phyloP scores from a whole-genome alignment of 2,329 filamentous ascomycete species.

The Fusarium abutilonis region DNA sequence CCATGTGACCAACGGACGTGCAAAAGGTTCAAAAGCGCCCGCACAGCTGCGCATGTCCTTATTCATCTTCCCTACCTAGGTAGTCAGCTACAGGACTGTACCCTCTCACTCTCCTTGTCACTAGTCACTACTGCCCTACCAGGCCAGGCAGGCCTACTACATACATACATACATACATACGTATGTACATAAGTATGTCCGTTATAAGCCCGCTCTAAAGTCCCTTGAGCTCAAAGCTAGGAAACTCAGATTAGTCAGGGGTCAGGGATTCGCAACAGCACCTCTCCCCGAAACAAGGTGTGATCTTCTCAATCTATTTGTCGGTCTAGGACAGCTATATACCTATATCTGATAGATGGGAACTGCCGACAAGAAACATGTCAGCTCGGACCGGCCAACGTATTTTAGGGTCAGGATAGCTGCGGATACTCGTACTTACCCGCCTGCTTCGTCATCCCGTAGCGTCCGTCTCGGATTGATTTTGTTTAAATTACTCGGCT shows the following conservation, averaged over 20 bases:
- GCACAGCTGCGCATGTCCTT: constrained; percentile 29
- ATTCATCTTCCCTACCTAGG: constrained; percentile 12
- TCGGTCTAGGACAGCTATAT: constrained; percentile 1
- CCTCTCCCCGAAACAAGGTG: neutral
- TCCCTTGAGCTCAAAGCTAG: neutral
- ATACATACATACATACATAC: too few species aligned
- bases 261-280: neutral
- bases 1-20: constrained; percentile 17
- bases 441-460: too few species aligned
- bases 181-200: neutral
- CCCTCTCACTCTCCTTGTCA: too few species aligned
- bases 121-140: neutral
- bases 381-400: too few species aligned
- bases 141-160: neutral
- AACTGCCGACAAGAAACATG: too few species aligned
- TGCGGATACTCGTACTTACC: too few species aligned
- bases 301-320: constrained; percentile 1
- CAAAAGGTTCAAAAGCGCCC: constrained; percentile 17
- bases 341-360: too few species aligned
- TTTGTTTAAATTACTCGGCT: neutral
- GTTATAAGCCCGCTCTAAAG: constrained; percentile 2
- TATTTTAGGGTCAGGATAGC: too few species aligned
- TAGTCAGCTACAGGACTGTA: too few species aligned
- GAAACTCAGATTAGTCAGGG: constrained; percentile 1
- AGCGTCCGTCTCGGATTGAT: neutral